Base-by-base conservation (phyloP, 192 early-diverging fungal genomes). In the Phycomyces nitens region DNA sequence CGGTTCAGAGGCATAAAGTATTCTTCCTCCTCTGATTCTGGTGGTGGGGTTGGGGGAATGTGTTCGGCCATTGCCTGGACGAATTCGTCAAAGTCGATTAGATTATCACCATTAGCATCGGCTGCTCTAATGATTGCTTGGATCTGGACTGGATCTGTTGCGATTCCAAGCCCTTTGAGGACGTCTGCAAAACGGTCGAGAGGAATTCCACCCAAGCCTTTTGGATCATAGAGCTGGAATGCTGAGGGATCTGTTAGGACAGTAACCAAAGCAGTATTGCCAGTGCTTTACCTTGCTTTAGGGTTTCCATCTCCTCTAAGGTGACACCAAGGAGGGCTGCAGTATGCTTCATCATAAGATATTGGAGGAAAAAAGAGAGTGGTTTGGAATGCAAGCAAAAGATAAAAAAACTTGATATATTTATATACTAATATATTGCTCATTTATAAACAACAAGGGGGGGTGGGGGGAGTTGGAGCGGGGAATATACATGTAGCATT, bases 1-100 rank as follows among this genome's bases (percentile, higher is more conserved):
- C 12, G 44, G 11, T 47, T 14, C 12, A 11, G 11, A 47, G 15
- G 2, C 3, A 3, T 47, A n/a, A 14, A 47, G 3, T 18, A n/a
- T 18, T n/a, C 18, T 47, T 47, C 44, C 4, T 47, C 11, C 3
- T 47, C 44, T 6, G 44, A 47, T 11, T 47, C 44, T 11, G 11
- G 44, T 6, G 44, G 44, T 47, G 44, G 44, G 15, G 44, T 47
- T 14, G 53, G 49, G n/a, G 60, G 60, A 1, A 61, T 21, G 27
- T 61, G 47, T 51, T 49, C 14, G 1, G 27, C 26, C 63, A 65
- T 65, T 21, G 63, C 63, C n/a, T 56, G 11, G 0, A 65, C 63
- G 29, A 65, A 65, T 20, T 65, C 63, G 11, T 65, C 40, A 56
- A 65, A 65, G 23, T 65, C 63, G 21, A 65, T 57, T 14, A 21